Evolutionary conservation across 371 early-diverging fungal genomes (phyloP).

Genomic region (Mucor indicus): DNA sequence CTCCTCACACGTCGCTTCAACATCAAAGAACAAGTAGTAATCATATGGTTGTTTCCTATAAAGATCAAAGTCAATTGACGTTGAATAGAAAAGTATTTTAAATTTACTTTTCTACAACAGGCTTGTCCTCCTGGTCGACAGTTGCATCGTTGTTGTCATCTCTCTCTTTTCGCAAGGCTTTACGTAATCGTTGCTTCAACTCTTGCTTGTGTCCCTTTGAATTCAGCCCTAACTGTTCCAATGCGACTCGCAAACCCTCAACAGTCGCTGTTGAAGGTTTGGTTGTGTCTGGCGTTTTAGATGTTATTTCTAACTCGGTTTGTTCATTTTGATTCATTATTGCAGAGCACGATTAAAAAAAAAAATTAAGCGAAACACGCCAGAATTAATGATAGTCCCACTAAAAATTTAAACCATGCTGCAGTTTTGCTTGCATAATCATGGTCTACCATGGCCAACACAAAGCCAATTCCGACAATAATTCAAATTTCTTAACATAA

Average conservation of each 20-base stretch:
- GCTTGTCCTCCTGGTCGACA: not conserved
- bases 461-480: too few relatives aligned
- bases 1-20: slow-evolving; percentile 80
- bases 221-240: slow-evolving; percentile 44
- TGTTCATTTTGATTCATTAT: too few relatives aligned
- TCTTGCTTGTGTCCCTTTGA: slow-evolving; percentile 49
- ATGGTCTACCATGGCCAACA: too few relatives aligned
- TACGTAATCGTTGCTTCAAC: slow-evolving; percentile 50
- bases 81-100: not conserved
- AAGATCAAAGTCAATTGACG: not conserved
- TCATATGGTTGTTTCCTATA: slow-evolving; percentile 29
- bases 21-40: slow-evolving; percentile 72
- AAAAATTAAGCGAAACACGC: too few relatives aligned
- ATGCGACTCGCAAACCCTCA: slow-evolving; percentile 43
- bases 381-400: too few relatives aligned
- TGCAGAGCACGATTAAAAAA: too few relatives aligned
- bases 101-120: not conserved
- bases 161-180: slow-evolving; percentile 38
- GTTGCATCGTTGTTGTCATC: not conserved
- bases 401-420: too few relatives aligned
- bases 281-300: too few relatives aligned
- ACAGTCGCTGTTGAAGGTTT: slow-evolving; percentile 19
- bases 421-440: too few relatives aligned
- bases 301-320: too few relatives aligned
- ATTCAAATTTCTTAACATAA: too few relatives aligned